These are phyloP conservation scores for Platismatia glauca DNA, from an alignment of 495 filamentous ascomycete species.

Conservation along the genomic window DNA sequence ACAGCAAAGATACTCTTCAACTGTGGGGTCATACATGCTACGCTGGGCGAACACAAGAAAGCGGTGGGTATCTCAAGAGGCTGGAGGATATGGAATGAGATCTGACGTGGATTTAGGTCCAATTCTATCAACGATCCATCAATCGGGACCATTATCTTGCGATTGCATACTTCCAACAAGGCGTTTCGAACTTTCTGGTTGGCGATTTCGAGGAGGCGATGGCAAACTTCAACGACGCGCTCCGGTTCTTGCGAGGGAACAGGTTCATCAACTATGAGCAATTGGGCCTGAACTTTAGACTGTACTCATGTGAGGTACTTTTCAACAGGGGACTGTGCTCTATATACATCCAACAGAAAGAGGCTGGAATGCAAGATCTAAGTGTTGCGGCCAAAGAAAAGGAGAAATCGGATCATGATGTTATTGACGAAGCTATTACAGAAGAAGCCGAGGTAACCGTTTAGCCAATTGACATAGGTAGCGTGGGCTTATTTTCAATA, in stretches of 20 bases:
- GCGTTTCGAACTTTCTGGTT: constrained; percentile 94
- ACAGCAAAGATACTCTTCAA: constrained; percentile 99
- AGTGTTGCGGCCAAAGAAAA: constrained; percentile 93
- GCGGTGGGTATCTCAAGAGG: constrained; percentile 54
- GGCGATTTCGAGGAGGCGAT: constrained; percentile 96
- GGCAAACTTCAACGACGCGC: constrained; percentile 97
- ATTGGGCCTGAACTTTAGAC: constrained; percentile 87
- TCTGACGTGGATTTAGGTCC: constrained; percentile 51
- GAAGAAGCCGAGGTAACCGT: constrained; percentile 79
- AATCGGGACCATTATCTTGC: constrained; percentile 88
- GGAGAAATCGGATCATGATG: constrained; percentile 86
- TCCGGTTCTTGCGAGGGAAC: constrained; percentile 91
- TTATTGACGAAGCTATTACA: constrained; percentile 92
- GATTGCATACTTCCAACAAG: constrained; percentile 97
- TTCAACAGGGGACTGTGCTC: constrained; percentile 98
- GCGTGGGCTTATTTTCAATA: constrained; percentile 31
- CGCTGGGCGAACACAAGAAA: constrained; percentile 89
- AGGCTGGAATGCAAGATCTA: constrained; percentile 83
- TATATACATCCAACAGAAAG: constrained; percentile 89
- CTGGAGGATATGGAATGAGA: not conserved
- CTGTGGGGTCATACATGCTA: constrained; percentile 95
- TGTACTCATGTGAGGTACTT: constrained; percentile 94
- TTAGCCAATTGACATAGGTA: not conserved
- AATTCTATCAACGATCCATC: constrained; percentile 88
- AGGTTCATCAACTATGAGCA: constrained; percentile 98